Evolutionary conservation across 257 asterid genomes (phyloP).

Genomic region (Echites panduratus): DNA sequence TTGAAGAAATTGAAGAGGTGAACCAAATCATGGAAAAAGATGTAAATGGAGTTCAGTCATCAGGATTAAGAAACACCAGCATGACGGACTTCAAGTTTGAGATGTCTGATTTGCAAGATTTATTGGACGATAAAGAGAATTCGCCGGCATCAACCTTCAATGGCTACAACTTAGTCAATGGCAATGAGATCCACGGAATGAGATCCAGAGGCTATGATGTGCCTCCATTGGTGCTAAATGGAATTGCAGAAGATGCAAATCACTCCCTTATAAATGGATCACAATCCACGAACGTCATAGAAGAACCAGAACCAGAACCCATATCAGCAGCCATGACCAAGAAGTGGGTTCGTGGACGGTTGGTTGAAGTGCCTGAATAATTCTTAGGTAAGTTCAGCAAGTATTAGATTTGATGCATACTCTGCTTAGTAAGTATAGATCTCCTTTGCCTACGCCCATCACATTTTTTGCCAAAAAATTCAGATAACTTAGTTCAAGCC

Average conservation of each 20-base stretch:
- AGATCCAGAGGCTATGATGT: conserved; percentile 23
- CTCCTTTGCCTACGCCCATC: not conserved
- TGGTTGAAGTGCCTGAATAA: conserved; percentile 60
- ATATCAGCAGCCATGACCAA: conserved; percentile 24
- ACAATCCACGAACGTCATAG: conserved; percentile 13
- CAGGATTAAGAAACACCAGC: conserved; percentile 14
- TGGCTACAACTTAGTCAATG: conserved; percentile 17
- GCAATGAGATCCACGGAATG: conserved; percentile 20
- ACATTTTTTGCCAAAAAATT: not conserved
- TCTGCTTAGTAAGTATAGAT: not conserved
- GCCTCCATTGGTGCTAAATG: conserved; percentile 24
- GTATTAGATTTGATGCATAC: not conserved
- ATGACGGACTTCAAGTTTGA: conserved; percentile 21
- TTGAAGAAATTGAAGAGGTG: conserved; percentile 8
- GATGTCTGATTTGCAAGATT: conserved; percentile 26
- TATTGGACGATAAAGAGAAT: conserved; percentile 25
- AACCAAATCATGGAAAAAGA: conserved; percentile 19
- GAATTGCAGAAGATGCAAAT: conserved; percentile 14
- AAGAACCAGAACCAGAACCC: conserved; percentile 14
- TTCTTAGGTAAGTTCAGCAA: conserved; percentile 37
- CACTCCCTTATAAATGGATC: conserved; percentile 19
- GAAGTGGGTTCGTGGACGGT: conserved; percentile 91
- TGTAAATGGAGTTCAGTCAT: conserved; percentile 50
- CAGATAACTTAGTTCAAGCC: not conserved
- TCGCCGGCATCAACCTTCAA: conserved; percentile 17